Conservation (phyloP, 2,329 filamentous ascomycete species). For the Trichothecium sympodiale region DNA sequence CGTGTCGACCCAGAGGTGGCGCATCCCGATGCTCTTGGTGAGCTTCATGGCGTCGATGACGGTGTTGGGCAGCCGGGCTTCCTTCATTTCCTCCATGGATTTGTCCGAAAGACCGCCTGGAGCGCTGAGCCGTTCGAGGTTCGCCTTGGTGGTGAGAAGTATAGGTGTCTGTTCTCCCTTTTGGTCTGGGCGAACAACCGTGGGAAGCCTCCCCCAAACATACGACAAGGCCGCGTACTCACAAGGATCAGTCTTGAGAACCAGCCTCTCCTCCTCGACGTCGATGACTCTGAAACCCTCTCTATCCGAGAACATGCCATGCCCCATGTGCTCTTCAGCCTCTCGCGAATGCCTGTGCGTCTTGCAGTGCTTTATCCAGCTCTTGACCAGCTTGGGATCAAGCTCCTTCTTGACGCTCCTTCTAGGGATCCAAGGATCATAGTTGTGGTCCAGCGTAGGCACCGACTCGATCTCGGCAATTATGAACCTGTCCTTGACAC, state of each 20-base stretch:
- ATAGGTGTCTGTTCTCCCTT: neutral
- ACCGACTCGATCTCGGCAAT: conserved; percentile 6
- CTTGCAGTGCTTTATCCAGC: conserved; percentile 4
- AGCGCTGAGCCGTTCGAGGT: conserved; percentile 2
- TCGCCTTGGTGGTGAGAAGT: conserved; percentile 3
- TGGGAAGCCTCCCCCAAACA: conserved; percentile 5
- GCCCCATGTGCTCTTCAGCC: neutral
- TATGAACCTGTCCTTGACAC: conserved; percentile 5
- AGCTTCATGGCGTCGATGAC: conserved; percentile 3
- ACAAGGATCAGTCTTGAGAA: conserved; percentile 2
- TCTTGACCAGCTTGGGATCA: conserved; percentile 3
- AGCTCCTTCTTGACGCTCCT: neutral
- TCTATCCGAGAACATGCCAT: conserved; percentile 1
- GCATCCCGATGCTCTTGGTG: conserved; percentile 4
- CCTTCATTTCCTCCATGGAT: neutral
- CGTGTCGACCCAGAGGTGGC: conserved; percentile 9
- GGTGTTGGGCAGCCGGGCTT: conserved; percentile 3
- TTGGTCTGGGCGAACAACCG: neutral
- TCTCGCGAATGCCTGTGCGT: conserved; percentile 3
- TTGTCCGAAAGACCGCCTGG: conserved; percentile 1
- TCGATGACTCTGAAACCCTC: conserved; percentile 6
- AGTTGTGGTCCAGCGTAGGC: neutral
- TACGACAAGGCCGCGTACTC: conserved; percentile 4
- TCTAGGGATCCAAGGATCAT: neutral
- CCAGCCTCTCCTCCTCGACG: conserved; percentile 5